A percentile compares a stretch with the other conserved stretches of the same genome.
Conservation (phyloP, 768 basidiomycete species). For the Gyrodon lividus region DNA sequence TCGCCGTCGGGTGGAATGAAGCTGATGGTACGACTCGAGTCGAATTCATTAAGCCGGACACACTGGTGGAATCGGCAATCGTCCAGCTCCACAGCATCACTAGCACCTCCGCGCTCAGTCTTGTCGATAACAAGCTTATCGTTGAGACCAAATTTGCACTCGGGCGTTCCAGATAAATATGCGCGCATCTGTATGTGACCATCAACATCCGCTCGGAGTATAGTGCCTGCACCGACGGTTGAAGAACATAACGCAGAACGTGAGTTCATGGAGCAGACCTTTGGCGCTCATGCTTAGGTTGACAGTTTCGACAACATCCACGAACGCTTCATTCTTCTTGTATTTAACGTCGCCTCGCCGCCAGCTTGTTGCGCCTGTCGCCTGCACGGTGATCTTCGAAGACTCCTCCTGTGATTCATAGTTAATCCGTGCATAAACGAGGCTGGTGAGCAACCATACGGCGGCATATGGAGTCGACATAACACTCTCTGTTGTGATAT, state of each 20-base stretch:
- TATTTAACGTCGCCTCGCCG: constrained; percentile 94
- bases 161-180: constrained; percentile 93
- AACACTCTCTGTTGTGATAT: constrained; percentile 97
- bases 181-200: constrained; percentile 98
- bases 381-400: constrained; percentile 94
- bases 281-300: constrained; percentile 98
- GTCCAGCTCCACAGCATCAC: constrained; percentile 89
- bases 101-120: constrained; percentile 47
- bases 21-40: constrained; percentile 89
- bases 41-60: constrained; percentile 92
- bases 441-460: constrained; percentile 41
- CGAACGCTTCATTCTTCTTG: constrained; percentile 99
- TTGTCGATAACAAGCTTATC: constrained; percentile 98
- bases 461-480: constrained; percentile 82
- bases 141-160: constrained; percentile 98
- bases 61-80: constrained; percentile 99
- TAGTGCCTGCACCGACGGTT: constrained; percentile 55
- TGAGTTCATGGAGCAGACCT: constrained; percentile 39
- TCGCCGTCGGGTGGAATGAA: constrained; percentile 99
- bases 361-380: constrained; percentile 97
- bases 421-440: constrained; percentile 2
- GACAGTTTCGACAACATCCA: constrained; percentile 97
- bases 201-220: constrained; percentile 94
- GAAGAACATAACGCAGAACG: not conserved
- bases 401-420: constrained; percentile 76